These are phyloP conservation scores for Mortierella sp. DNA, from an alignment of 371 early-diverging fungal species.

Conservation along the genomic window DNA sequence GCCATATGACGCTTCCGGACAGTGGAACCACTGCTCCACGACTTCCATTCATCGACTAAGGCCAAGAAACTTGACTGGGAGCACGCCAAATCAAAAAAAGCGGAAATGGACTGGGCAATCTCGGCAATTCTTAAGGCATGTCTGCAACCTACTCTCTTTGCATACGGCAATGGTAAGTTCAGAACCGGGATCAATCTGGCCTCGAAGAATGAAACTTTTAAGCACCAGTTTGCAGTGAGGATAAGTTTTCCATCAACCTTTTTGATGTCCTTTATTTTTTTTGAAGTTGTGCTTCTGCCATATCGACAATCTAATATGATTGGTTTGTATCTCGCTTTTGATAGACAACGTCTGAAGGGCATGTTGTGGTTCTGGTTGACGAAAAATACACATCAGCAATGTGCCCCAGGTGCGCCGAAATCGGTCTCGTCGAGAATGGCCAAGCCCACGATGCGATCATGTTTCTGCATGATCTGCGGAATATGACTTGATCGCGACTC, in stretches of 20 bases:
- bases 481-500: slow-evolving; percentile 10
- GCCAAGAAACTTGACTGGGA: neutral
- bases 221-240: neutral
- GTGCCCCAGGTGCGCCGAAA: slow-evolving; percentile 12
- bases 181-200: neutral
- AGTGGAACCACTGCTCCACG: neutral
- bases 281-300: too few relatives aligned
- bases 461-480: slow-evolving; percentile 11
- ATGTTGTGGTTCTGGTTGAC: slow-evolving; percentile 8
- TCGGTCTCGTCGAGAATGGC: slow-evolving; percentile 6
- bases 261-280: neutral
- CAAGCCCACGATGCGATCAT: slow-evolving; percentile 22
- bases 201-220: neutral
- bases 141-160: neutral
- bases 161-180: neutral
- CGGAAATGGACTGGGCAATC: slow-evolving; percentile 2
- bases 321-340: neutral
- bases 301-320: neutral
- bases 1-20: neutral
- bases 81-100: neutral
- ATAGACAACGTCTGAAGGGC: slow-evolving; percentile 4
- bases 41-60: neutral
- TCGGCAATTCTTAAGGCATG: neutral
- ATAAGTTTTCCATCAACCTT: neutral
- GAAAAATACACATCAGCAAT: slow-evolving; percentile 10